Evolutionary conservation across 169 alveolate genomes (phyloP).

Genomic region (Plasmodium knowlesi): DNA sequence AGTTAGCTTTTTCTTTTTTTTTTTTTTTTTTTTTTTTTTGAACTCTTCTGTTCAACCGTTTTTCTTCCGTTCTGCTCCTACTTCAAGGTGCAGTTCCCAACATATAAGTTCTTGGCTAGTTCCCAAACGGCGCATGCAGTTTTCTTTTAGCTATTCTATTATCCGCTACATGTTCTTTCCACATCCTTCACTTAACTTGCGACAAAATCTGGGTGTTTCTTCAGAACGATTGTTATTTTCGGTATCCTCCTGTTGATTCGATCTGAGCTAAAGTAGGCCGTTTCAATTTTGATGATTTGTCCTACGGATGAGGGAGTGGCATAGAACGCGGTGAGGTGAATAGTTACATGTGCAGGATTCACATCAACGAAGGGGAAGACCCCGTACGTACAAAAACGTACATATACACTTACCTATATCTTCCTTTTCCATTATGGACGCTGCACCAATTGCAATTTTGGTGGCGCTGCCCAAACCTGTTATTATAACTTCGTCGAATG

Average conservation of each 20-base stretch:
- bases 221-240: constrained; percentile 77
- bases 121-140: not conserved
- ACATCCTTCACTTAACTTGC: constrained; percentile 10
- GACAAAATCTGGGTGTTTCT: constrained; percentile 73
- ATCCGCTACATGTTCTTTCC: not conserved
- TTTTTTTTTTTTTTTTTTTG: not conserved
- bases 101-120: not conserved
- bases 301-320: constrained; percentile 48
- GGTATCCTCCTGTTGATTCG: constrained; percentile 79
- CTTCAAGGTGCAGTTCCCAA: not conserved
- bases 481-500: constrained; percentile 80
- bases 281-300: constrained; percentile 76
- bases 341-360: not conserved
- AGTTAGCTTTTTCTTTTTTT: not conserved
- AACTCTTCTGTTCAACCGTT: not conserved
- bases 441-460: constrained; percentile 83
- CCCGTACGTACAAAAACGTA: not conserved
- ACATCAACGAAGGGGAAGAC: not conserved
- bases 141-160: not conserved
- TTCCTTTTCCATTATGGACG: constrained; percentile 78
- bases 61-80: not conserved
- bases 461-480: constrained; percentile 83
- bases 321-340: not conserved
- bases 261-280: constrained; percentile 81
- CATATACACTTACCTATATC: constrained; percentile 73